phyloP scores from a whole-genome alignment of 2,329 filamentous ascomycete genomes.

The Arthroderma uncinatum region DNA sequence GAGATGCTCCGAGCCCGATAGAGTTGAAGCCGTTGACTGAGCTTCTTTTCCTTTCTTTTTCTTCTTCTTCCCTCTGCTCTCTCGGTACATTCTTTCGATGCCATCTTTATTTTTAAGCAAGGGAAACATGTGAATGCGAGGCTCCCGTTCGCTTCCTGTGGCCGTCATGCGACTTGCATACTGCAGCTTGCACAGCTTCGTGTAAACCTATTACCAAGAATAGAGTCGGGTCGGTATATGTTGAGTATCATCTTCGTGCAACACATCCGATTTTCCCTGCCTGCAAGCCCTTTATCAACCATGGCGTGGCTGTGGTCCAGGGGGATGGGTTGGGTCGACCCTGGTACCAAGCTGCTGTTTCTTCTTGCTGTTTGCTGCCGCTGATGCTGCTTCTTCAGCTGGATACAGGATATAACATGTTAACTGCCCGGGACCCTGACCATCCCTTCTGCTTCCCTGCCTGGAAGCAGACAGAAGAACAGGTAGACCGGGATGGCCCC shows the following conservation, averaged over 20 bases:
- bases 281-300: not conserved
- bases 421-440: no score
- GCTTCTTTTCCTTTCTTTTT: conserved; percentile 4
- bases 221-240: not conserved
- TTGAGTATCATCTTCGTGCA: not conserved
- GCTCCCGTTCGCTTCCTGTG: not conserved
- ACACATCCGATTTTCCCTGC: not conserved
- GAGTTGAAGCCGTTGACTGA: conserved; percentile 4
- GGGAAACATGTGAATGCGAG: conserved; percentile 1
- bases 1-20: conserved; percentile 2
- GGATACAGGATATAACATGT: no score
- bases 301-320: not conserved
- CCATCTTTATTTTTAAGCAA: not conserved
- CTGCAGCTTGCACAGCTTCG: not conserved
- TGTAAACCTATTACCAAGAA: not conserved
- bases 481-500: not conserved
- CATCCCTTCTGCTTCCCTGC: not conserved
- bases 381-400: not conserved
- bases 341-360: not conserved
- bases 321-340: not conserved
- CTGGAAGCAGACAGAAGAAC: no score
- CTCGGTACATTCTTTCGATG: not conserved
- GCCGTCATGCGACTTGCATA: not conserved
- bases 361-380: not conserved
- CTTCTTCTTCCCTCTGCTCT: not conserved